Evolutionary conservation across 1,284 basidiomycete genomes (phyloP).

Genomic region (Cutaneotrichosporon spelunceum): DNA sequence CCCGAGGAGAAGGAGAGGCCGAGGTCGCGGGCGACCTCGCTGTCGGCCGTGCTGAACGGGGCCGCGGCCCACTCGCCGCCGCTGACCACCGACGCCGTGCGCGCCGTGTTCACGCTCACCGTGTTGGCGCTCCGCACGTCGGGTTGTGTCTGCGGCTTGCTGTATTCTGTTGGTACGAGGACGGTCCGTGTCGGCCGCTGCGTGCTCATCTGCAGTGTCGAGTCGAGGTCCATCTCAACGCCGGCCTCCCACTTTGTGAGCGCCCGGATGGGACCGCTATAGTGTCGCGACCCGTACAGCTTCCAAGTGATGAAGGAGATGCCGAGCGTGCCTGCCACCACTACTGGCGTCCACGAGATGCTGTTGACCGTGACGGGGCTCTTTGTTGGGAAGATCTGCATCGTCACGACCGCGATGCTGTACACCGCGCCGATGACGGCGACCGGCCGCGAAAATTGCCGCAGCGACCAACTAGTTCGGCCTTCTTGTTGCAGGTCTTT

Average conservation of each 20-base stretch:
- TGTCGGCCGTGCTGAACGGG: conserved; percentile 3
- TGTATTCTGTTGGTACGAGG: not conserved
- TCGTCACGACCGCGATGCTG: conserved; percentile 33
- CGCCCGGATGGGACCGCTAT: conserved; percentile 49
- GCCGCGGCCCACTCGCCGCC: conserved; percentile 18
- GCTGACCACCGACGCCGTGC: conserved; percentile 8
- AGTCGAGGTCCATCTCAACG: conserved; percentile 45
- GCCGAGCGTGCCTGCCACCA: conserved; percentile 38
- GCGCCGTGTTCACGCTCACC: conserved; percentile 8
- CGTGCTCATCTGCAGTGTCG: conserved; percentile 22
- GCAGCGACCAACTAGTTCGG: conserved; percentile 45
- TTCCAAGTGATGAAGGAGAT: conserved; percentile 36
- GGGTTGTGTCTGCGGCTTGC: conserved; percentile 2
- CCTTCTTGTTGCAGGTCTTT: conserved; percentile 46
- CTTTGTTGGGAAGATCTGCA: conserved; percentile 38
- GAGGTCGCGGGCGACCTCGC: conserved; percentile 4
- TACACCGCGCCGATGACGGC: conserved; percentile 37
- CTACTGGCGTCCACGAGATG: conserved; percentile 47
- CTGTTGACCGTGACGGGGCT: conserved; percentile 37
- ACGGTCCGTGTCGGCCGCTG: not conserved
- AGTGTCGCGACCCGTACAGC: conserved; percentile 33
- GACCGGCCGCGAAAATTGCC: conserved; percentile 40
- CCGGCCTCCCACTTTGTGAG: conserved; percentile 52
- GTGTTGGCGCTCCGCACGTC: conserved; percentile 13
- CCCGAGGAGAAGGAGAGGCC: conserved; percentile 4